Evolutionary conservation across 306 rosid species (phyloP).

Genomic region (Urtica urens): DNA sequence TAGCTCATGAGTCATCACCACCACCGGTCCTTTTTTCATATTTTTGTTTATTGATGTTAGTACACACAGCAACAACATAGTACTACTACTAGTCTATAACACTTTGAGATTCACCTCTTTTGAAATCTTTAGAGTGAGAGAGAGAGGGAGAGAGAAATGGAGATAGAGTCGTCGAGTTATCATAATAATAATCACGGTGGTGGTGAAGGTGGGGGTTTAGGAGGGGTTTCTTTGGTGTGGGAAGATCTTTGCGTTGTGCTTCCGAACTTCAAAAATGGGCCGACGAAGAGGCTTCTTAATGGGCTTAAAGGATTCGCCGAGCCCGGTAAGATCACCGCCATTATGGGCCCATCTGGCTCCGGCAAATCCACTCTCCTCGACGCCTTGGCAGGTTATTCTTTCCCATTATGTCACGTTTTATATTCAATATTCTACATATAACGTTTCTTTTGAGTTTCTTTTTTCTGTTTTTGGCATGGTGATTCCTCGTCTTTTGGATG

Average conservation of each 20-base stretch:
- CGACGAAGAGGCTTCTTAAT: constrained; percentile 66
- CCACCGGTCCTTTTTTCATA: not conserved
- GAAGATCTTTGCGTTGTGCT: constrained; percentile 65
- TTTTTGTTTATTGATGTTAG: too few relatives aligned
- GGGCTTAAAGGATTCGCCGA: constrained; percentile 74
- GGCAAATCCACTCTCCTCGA: constrained; percentile 87
- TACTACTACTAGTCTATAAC: not conserved
- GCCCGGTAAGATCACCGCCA: constrained; percentile 80
- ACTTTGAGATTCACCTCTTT: not conserved
- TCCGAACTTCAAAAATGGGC: constrained; percentile 60
- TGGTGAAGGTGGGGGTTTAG: constrained; percentile 25
- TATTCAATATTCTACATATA: not conserved
- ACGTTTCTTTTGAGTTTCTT: not conserved
- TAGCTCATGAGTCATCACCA: too few relatives aligned
- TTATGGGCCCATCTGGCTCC: constrained; percentile 94
- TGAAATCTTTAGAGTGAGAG: not conserved
- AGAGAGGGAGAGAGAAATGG: constrained; percentile 7
- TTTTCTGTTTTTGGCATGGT: not conserved
- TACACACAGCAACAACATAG: not conserved
- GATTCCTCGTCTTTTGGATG: too few relatives aligned
- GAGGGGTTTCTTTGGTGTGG: constrained; percentile 79
- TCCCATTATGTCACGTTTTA: not conserved
- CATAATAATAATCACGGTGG: too few relatives aligned
- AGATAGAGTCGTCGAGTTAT: constrained; percentile 13
- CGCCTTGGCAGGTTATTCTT: constrained; percentile 40